These are phyloP conservation scores for Amniculicola lignicola DNA, from an alignment of 495 filamentous ascomycete genomes.

Conservation along the genomic window DNA sequence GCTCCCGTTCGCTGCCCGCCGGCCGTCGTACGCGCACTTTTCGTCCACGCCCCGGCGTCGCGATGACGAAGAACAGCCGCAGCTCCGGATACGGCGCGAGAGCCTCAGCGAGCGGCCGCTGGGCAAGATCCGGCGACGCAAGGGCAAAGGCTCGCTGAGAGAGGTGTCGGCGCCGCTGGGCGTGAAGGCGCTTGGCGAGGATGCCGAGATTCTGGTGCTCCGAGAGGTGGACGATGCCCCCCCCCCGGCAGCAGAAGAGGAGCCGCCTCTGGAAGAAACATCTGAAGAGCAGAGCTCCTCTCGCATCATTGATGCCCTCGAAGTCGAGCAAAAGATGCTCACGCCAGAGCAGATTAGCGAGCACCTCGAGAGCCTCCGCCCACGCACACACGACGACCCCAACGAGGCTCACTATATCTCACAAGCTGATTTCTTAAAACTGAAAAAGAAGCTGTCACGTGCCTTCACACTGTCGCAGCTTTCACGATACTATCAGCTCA, in stretches of 20 bases:
- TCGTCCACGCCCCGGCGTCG: constrained; percentile 17
- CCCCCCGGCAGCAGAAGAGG: not conserved
- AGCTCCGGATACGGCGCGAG: not conserved
- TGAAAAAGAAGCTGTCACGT: constrained; percentile 1
- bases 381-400: not conserved
- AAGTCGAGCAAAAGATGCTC: not conserved
- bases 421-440: constrained; percentile 5
- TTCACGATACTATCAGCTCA: constrained; percentile 15
- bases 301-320: constrained; percentile 5
- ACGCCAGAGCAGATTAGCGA: constrained; percentile 14
- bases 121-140: constrained; percentile 13
- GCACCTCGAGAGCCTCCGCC: constrained; percentile 30
- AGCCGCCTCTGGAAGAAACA: constrained; percentile 3
- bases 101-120: constrained; percentile 9
- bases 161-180: constrained; percentile 18
- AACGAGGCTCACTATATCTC: constrained; percentile 24
- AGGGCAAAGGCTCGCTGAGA: constrained; percentile 11
- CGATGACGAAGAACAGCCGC: constrained; percentile 5
- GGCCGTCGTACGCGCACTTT: constrained; percentile 14
- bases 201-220: constrained; percentile 30
- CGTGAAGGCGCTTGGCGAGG: constrained; percentile 26
- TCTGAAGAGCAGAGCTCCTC: constrained; percentile 8
- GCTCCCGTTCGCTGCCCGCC: not conserved
- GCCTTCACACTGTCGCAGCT: constrained; percentile 28
- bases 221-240: constrained; percentile 11